Evolutionary conservation across 306 rosid genomes (phyloP), one percentile per base, ranked within the genome.

Genomic region (Echinosophora koreensis): DNA sequence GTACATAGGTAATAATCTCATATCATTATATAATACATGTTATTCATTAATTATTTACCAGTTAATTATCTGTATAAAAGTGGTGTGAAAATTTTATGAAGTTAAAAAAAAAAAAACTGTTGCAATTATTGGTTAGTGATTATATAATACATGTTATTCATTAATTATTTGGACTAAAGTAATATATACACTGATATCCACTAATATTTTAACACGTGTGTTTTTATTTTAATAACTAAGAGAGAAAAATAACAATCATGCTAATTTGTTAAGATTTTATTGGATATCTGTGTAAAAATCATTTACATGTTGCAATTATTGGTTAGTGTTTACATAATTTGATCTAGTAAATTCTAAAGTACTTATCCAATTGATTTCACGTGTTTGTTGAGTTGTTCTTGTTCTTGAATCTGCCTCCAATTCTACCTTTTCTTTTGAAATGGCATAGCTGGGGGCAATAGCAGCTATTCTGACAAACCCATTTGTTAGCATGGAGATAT

Each of bases 361-460:
- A 47, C 35, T 57, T 54, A 39, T 7, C 27, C 38, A 65, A 15
- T 12, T 8, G 11, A 61, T 17, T 34, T 13, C 17, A 32, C 56
- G 27, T 41, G 76, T 34, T 35, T 47, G 47, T 34, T 69, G 34
- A 47, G 50, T 51, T 71, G 73, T 62, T 71, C 0, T 4, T 8
- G 46, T 6, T 17, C 49, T 60, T 61, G 71, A 74, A 61, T 61
- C 9, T 51, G 15, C 10, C 69, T 10, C 39, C 55, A 80, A 27
- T 27, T 65, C 17, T 8, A 73, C 49, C 35, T 74, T 66, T 57
- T 6, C 47, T 27, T 79, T 65, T 76, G 57, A 51, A 71, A 39
- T 61, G 77, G 44, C 12, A 41, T 69, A 82, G 76, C 81, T 59
- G 41, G 73, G 66, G 71, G 39, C 72, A 49, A 28, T 14, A 83